Percentiles rank a stretch among this genome's conserved stretches.
phyloP scores from a whole-genome alignment of 2,329 filamentous ascomycete species.

The Hirsutella thompsonii region DNA sequence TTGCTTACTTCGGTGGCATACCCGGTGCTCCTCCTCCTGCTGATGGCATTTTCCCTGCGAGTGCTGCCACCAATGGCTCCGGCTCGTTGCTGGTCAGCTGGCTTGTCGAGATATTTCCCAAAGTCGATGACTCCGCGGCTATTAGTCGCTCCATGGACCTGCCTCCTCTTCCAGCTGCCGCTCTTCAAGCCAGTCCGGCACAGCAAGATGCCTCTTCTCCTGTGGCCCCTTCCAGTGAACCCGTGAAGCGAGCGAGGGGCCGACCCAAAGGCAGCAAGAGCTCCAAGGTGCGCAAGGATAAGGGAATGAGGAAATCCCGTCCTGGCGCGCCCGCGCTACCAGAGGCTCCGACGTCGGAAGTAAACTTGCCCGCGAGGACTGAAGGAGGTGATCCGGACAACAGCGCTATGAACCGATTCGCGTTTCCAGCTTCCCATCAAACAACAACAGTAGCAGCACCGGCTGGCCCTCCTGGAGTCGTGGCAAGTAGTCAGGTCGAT shows the following conservation, averaged over 20 bases:
- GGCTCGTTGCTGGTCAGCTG: constrained; percentile 48
- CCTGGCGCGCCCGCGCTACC: too few species aligned
- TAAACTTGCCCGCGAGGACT: background rate
- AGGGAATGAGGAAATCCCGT: constrained; percentile 33
- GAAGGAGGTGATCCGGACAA: background rate
- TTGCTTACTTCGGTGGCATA: constrained; percentile 51
- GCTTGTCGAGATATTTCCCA: constrained; percentile 51
- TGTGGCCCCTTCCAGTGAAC: background rate
- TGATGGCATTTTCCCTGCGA: constrained; percentile 39
- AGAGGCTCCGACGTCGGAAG: too few species aligned
- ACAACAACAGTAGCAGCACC: background rate
- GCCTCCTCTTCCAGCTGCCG: constrained; percentile 1
- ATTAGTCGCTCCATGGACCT: constrained; percentile 1
- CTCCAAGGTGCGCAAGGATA: constrained; percentile 29
- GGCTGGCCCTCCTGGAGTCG: background rate
- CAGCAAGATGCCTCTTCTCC: background rate
- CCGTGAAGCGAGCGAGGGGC: constrained; percentile 33
- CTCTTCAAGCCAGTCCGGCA: background rate
- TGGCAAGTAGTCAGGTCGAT: constrained; percentile 1
- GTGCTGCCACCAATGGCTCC: constrained; percentile 40
- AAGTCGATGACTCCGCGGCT: constrained; percentile 11
- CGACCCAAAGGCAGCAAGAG: constrained; percentile 41
- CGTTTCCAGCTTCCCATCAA: background rate
- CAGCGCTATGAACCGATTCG: background rate
- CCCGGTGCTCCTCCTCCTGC: constrained; percentile 41